Evolutionary conservation across 2,329 filamentous ascomycete genomes (phyloP), one percentile per base, ranked within the genome.

Genomic region (Arthroderma uncinatum): DNA sequence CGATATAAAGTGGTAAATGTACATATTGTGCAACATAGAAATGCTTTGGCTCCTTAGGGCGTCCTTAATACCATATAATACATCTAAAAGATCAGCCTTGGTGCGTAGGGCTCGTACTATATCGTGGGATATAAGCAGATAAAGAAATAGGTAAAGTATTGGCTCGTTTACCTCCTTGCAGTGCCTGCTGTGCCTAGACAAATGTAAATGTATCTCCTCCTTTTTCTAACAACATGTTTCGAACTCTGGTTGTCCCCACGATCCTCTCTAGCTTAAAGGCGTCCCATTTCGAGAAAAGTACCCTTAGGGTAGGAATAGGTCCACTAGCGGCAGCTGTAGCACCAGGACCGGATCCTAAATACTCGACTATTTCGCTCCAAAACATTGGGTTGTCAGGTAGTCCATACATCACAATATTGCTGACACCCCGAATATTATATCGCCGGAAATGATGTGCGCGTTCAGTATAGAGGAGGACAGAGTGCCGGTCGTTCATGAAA

Each of bases 381-480:
- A 77, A 77, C 5, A 65, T 69, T 25, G 87, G 86, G 68, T 96
- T 95, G 65, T 97, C 92, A 0, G 93, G 93, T 33, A 96, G 71
- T 0, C 85, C 87, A 69, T 97, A 97, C 77, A 95, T 86, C 54
- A 96, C 79, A n/a, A 97, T 81, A 40, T 84, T 79, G 70, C 84
- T 85, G 12, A 93, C 89, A 21, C 93, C 93, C 36, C 83, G 81
- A 56, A 98, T 79, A 63, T 82, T 81, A 67, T 93, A 90, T n/a
- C 93, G 81, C 53, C 89, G 83, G 78, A 97, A 97, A 72, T 98
- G 93, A 72, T 98, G 93, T n/a, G 91, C 88, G 59, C 93, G 84
- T 70, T 95, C 92, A 1, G 91, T 94, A 73, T 97, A 98, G 14
- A 98, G 76, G 39, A 98, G 73, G 16, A 97, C 80, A 19, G 83